These are phyloP conservation scores for Westerdykella sp. DNA, from an alignment of 2,329 filamentous ascomycete species.

Conservation along the genomic window DNA sequence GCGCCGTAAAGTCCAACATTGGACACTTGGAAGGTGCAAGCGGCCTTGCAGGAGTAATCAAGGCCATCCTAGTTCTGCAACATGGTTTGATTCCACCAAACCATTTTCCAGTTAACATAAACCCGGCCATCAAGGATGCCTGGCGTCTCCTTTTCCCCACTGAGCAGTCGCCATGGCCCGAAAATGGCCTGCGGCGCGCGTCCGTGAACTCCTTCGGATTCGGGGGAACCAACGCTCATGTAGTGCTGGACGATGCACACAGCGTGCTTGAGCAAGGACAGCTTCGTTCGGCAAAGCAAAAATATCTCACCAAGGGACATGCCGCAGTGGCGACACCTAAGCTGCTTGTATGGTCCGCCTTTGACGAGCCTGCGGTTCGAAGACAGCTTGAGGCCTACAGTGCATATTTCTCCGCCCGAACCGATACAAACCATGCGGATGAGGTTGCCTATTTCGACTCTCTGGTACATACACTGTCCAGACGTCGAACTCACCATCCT, in stretches of 20 bases:
- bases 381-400: too few species aligned
- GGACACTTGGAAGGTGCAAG: constrained; percentile 39
- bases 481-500: too few species aligned
- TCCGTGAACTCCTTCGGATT: constrained; percentile 14
- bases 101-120: constrained; percentile 8
- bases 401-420: too few species aligned
- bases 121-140: constrained; percentile 1
- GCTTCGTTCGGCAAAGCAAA: too few species aligned
- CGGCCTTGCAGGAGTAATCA: constrained; percentile 34
- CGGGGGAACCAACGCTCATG: constrained; percentile 12
- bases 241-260: constrained; percentile 7
- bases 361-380: too few species aligned
- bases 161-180: constrained; percentile 7
- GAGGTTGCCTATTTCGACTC: too few species aligned
- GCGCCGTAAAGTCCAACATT: constrained; percentile 34
- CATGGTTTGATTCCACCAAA: constrained; percentile 29
- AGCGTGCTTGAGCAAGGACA: too few species aligned
- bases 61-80: constrained; percentile 37
- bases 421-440: too few species aligned
- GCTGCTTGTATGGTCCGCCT: too few species aligned
- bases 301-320: too few species aligned
- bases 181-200: constrained; percentile 1
- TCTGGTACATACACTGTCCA: too few species aligned
- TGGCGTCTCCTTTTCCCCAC: constrained; percentile 2
- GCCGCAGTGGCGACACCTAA: too few species aligned